Evolutionary conservation across 2,329 filamentous ascomycete species (phyloP), one percentile per base, ranked within the genome.

Genomic region (Exserohilum turcica): DNA sequence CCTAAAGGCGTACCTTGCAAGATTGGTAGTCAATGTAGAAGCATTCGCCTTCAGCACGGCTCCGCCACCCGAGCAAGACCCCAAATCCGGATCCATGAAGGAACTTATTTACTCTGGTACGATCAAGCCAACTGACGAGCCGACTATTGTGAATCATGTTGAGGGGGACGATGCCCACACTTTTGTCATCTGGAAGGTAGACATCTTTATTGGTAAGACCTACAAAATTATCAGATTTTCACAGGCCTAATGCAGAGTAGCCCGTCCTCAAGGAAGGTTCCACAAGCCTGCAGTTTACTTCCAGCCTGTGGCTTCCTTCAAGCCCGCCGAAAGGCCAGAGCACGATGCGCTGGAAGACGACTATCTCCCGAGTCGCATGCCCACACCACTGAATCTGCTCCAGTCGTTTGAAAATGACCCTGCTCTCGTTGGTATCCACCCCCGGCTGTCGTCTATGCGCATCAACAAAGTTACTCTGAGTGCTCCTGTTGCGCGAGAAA

Each of bases 321-420:
- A 81, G 65, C 82, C 84, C 2, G 72, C 77, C 12, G 76, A 80
- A 28, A 67, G 75, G 32, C 72, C 77, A 10, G 73, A 76, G 32
- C 69, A 73, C 9, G 76, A 79, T 32, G 72, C 76, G 8, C 58
- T 74, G 18, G 76, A 78, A 8, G 79, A 84, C 52, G 86, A 88
- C 46, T 91, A 91, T 66, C 80, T 93, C 28, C 83, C 84, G 31
- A 90, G 87, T 66, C 84, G 86, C 52, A 75, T 86, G 21, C 86
- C 90, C 0, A 82, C 86, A 6, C 86, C 88, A 1, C 79, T 90
- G 57, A 94, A 93, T 70, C 78, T 93, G n/a, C 82, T 94, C 12
- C 87, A 90, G 67, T 83, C 90, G 3, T 89, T 93, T 56, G 80
- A 82, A 46, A 79, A 79, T 56, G 89, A 92, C 66, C 83, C 86